These are phyloP conservation scores for Beauveria rudraprayagi DNA, from an alignment of 2,329 filamentous ascomycete species.

Conservation along the genomic window DNA sequence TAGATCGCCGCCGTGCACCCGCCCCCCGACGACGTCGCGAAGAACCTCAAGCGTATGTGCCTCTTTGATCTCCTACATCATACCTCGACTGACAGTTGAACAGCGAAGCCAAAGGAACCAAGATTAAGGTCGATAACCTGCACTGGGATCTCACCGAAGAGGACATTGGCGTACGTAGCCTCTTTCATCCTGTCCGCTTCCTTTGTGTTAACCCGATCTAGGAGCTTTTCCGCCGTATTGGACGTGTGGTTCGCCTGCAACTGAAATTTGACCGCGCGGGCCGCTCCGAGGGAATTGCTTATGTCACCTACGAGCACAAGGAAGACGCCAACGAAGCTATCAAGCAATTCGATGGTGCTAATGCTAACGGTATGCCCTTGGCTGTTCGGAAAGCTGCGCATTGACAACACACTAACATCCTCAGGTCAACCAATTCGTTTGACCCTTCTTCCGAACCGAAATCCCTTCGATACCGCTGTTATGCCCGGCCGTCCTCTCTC, in stretches of 20 bases:
- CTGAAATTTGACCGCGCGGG: slow-evolving; percentile 82
- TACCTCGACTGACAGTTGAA: slow-evolving; percentile 12
- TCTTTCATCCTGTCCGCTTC: background rate
- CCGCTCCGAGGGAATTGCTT: slow-evolving; percentile 77
- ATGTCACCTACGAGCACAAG: slow-evolving; percentile 66
- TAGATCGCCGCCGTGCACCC: slow-evolving; percentile 33
- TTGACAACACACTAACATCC: background rate
- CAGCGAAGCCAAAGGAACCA: slow-evolving; percentile 52
- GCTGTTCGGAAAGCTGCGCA: background rate
- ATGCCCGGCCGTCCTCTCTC: slow-evolving; percentile 50
- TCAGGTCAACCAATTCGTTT: slow-evolving; percentile 72
- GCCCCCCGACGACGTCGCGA: slow-evolving; percentile 35
- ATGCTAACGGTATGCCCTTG: slow-evolving; percentile 60
- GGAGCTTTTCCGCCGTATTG: slow-evolving; percentile 76
- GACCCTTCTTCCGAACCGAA: slow-evolving; percentile 52
- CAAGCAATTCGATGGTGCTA: slow-evolving; percentile 77
- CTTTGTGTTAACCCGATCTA: slow-evolving; percentile 27
- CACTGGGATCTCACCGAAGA: slow-evolving; percentile 86
- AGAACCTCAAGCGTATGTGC: slow-evolving; percentile 32
- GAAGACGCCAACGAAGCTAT: slow-evolving; percentile 69
- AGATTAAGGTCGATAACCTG: slow-evolving; percentile 78
- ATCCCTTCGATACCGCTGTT: slow-evolving; percentile 48
- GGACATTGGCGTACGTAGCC: slow-evolving; percentile 60
- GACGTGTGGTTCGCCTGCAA: slow-evolving; percentile 58
- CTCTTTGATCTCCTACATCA: slow-evolving; percentile 6